Base-by-base conservation (phyloP, 352 stramenopile genomes). In the Globisporangium cylindrosporum region DNA sequence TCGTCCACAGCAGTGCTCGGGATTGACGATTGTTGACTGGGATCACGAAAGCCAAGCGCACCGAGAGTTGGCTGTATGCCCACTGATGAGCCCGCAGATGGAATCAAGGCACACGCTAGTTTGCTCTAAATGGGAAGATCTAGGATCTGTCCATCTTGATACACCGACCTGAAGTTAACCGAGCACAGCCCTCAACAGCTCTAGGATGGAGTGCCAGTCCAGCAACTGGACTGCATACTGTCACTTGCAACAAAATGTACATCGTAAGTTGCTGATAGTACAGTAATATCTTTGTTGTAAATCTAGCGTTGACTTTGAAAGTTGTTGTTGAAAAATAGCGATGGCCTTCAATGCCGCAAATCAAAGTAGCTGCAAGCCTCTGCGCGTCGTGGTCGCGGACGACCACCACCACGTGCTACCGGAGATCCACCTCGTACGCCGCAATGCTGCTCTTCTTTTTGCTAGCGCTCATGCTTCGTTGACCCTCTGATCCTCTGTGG, bases 321-420 rank as follows among this genome's bases (percentile, higher is more conserved):
- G 14, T n/a, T 49, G 41, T 9, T 49, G 14, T 18, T 46, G 38
- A n/a, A 49, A 49, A 49, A 49, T 49, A 15, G 15, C 41, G 41
- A 49, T 7, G 41, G 20, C 41, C 41, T 49, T n/a, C 5, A 49
- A 49, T 49, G 41, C 41, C 41, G 9, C 8, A 57, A 57, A n/a
- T 3, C 36, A 48, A 36, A 24, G 27, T 14, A 18, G 15, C n/a
- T 12, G 6, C 29, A 48, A 62, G 32, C 10, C 25, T 9, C 59
- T 91, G 25, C 65, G 66, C 7, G 85, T 91, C 9, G 73, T 91
- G 9, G 51, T 94, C 46, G 85, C 87, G 15, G 86, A 94, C 64
- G 88, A 95, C 69, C 87, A 94, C 65, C 84, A 94, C 67, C 83
- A 94, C 68, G 82, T 89, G 24, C 77, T 94, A 22, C 74, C 76